Conservation (phyloP, 2,329 filamentous ascomycete species). For the Metarhizium humberi region DNA sequence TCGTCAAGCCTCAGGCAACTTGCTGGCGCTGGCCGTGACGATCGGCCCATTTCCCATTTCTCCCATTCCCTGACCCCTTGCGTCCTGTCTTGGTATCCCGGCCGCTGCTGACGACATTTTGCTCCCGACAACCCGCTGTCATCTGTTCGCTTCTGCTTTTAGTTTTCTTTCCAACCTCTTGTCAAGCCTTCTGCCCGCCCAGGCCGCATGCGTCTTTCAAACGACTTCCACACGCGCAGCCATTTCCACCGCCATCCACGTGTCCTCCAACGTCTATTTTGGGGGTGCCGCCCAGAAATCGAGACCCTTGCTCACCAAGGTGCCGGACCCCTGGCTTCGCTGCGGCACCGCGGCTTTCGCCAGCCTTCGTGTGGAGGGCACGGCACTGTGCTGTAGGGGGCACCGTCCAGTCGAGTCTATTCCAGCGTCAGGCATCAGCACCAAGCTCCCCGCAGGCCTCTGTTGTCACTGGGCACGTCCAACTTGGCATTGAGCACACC, state of each 20-base stretch:
- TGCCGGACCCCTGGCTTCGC: not conserved
- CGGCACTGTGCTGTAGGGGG: too few relatives aligned
- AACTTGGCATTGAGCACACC: too few relatives aligned
- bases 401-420: too few relatives aligned
- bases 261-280: not conserved
- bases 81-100: not conserved
- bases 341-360: too few relatives aligned
- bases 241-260: not conserved
- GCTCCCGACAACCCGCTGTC: not conserved
- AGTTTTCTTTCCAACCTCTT: not conserved
- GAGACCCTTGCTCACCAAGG: not conserved
- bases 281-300: not conserved
- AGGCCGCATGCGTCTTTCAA: not conserved
- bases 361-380: too few relatives aligned
- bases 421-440: not conserved
- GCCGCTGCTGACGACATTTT: constrained; percentile 1
- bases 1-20: too few relatives aligned
- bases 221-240: not conserved
- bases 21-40: not conserved
- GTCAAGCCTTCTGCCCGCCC: not conserved
- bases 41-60: not conserved
- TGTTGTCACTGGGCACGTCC: not conserved
- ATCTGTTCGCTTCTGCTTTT: not conserved
- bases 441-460: not conserved
- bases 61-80: not conserved